A percentile compares a stretch with the other conserved stretches of the same genome.
Conservation (phyloP, 2,329 filamentous ascomycete species). For the Fusarium tjaetaba region DNA sequence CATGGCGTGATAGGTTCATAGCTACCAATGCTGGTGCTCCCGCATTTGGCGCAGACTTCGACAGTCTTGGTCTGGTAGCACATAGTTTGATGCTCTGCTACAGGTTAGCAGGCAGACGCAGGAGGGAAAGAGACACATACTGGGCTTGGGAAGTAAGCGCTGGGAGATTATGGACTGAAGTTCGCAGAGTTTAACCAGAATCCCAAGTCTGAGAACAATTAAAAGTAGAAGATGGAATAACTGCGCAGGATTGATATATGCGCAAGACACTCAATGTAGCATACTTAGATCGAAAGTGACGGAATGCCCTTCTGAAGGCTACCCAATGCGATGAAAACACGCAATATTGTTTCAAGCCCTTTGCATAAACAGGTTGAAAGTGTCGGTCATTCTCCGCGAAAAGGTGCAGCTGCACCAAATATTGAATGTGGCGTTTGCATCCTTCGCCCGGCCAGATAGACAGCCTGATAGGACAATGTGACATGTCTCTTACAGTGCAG, state of each 20-base stretch:
- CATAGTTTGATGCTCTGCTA: background rate
- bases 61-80: background rate
- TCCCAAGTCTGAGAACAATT: background rate
- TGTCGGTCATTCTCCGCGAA: fast-evolving
- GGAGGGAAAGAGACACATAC: background rate
- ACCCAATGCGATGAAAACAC: background rate
- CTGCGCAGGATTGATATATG: background rate
- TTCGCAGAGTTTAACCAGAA: background rate
- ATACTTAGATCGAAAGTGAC: fast-evolving
- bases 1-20: background rate
- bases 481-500: too few species aligned
- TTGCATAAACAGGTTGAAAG: fast-evolving
- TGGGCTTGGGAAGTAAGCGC: fast-evolving
- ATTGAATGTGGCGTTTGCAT: background rate
- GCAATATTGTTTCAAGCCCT: background rate
- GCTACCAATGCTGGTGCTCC: fast-evolving
- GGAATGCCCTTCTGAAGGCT: background rate
- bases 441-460: background rate
- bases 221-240: fast-evolving
- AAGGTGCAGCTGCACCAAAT: fast-evolving
- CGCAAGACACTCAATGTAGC: fast-evolving
- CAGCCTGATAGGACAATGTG: background rate
- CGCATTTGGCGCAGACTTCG: background rate
- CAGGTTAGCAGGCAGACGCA: fast-evolving
- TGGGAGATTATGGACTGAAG: fast-evolving